Percentiles rank a stretch among this genome's conserved stretches.
These are phyloP conservation scores for Sporothrix globosa DNA, from an alignment of 2,329 filamentous ascomycete genomes.

Conservation along the genomic window DNA sequence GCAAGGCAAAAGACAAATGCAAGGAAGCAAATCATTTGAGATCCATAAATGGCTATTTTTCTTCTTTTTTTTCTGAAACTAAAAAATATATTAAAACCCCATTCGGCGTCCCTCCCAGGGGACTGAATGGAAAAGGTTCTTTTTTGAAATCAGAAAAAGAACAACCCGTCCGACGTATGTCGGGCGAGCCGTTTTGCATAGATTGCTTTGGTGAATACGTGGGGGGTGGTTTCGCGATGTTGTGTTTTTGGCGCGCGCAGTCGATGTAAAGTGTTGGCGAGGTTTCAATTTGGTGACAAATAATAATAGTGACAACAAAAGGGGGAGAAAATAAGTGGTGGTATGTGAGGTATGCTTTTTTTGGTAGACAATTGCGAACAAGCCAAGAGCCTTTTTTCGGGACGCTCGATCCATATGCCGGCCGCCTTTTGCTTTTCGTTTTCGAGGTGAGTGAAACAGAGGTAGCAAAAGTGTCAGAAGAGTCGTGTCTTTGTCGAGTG, in stretches of 20 bases:
- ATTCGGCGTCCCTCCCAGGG: slow-evolving; percentile 17
- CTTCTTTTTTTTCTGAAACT: slow-evolving; percentile 22
- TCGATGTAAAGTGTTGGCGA: slow-evolving; percentile 9
- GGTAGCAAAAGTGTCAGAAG: slow-evolving; percentile 1
- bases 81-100: slow-evolving; percentile 6
- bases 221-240: background rate
- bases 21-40: slow-evolving; percentile 17
- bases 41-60: slow-evolving; percentile 27
- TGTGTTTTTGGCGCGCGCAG: slow-evolving; percentile 23
- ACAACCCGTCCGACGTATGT: background rate
- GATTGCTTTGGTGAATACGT: background rate
- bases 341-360: slow-evolving; percentile 15
- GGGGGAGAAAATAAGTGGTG: background rate
- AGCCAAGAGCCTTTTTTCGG: slow-evolving; percentile 9
- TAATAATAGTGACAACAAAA: slow-evolving; percentile 25
- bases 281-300: slow-evolving; percentile 26
- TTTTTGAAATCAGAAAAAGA: slow-evolving; percentile 9
- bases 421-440: slow-evolving; percentile 26
- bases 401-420: slow-evolving; percentile 27
- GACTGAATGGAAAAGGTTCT: background rate
- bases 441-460: background rate
- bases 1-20: background rate
- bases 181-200: background rate
- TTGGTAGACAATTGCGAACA: slow-evolving; percentile 29
- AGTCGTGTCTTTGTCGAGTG: background rate